These are phyloP conservation scores for Crithidia brevicula DNA, from an alignment of 208 protist species.

Conservation along the genomic window DNA sequence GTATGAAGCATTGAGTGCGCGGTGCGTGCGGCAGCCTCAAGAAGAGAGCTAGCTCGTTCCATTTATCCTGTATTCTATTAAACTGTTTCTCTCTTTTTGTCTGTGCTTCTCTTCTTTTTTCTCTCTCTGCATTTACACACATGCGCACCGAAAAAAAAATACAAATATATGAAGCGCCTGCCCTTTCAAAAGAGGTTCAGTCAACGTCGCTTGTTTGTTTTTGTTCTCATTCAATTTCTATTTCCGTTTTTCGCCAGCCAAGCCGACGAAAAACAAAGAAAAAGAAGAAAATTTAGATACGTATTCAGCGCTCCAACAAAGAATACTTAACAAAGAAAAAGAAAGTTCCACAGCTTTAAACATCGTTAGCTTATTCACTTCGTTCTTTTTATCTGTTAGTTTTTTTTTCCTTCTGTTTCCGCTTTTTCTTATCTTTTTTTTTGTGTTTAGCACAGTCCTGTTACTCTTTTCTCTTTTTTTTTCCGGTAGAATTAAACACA, in stretches of 20 bases:
- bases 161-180: too few species aligned
- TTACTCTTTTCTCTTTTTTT: conserved; percentile 5
- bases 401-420: conserved; percentile 23
- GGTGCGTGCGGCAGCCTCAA: too few species aligned
- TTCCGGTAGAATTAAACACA: background rate
- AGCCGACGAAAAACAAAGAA: background rate
- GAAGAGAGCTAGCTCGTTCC: too few species aligned
- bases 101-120: background rate
- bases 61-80: conserved; percentile 20
- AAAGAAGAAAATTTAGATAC: background rate
- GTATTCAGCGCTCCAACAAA: too few species aligned
- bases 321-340: too few species aligned
- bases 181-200: background rate
- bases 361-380: background rate
- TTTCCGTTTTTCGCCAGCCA: too few species aligned
- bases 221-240: conserved; percentile 28
- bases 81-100: background rate
- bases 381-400: conserved; percentile 2
- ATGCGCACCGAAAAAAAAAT: too few species aligned
- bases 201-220: conserved; percentile 11
- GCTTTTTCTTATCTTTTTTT: conserved; percentile 22
- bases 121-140: too few species aligned
- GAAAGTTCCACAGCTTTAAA: background rate
- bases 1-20: too few species aligned
- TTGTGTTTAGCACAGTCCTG: conserved; percentile 6